These are phyloP conservation scores for Trichothecium sympodiale DNA, from an alignment of 2,329 filamentous ascomycete species.

Conservation along the genomic window DNA sequence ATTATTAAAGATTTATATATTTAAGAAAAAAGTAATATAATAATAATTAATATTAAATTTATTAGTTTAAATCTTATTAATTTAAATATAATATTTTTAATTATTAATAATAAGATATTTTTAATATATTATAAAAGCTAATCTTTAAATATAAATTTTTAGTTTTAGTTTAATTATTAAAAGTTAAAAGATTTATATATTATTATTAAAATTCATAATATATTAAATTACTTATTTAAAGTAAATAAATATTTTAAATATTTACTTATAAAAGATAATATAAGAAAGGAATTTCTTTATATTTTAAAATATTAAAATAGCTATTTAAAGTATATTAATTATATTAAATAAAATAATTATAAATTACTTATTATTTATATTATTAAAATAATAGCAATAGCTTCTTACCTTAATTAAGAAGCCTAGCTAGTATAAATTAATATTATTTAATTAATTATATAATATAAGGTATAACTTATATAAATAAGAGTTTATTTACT, in stretches of 20 bases:
- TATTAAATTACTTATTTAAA: not conserved
- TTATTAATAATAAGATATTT: not conserved
- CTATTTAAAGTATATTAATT: not conserved
- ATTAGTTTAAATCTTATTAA: too few species aligned
- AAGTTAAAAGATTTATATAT: not conserved
- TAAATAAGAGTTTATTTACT: too few species aligned
- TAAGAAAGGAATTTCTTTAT: too few species aligned
- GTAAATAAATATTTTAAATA: not conserved
- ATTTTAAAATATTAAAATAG: not conserved
- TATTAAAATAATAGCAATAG: too few species aligned
- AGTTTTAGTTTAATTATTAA: not conserved
- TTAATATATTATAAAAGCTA: not conserved
- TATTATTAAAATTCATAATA: not conserved
- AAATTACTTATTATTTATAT: not conserved
- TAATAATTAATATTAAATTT: too few species aligned
- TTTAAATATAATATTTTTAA: not conserved
- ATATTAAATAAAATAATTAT: not conserved
- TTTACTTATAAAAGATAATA: not conserved
- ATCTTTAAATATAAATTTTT: not conserved
- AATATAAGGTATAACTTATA: too few species aligned
- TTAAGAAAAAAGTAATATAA: too few species aligned
- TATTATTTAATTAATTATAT: too few species aligned
- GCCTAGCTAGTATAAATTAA: too few species aligned
- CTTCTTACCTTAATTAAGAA: too few species aligned
- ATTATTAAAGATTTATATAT: too few species aligned